Evolutionary conservation across 1,284 basidiomycete genomes (phyloP).

Genomic region (Volvariella volvacea): DNA sequence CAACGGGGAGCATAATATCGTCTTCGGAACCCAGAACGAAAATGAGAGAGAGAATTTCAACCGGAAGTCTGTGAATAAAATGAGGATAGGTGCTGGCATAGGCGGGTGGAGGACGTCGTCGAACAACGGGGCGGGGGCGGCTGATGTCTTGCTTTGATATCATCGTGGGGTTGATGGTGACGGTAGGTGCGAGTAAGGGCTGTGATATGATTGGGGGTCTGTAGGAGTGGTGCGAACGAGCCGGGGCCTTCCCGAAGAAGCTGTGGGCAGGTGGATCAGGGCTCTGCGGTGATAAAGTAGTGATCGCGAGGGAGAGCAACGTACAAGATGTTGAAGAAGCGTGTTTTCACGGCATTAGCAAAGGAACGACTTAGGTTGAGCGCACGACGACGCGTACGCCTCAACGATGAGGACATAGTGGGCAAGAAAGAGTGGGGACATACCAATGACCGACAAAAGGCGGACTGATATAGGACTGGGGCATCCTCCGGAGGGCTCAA

Average conservation of each 20-base stretch:
- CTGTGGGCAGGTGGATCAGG: constrained; percentile 7
- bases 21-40: constrained; percentile 53
- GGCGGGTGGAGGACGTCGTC: constrained; percentile 14
- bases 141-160: constrained; percentile 15
- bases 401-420: constrained; percentile 24
- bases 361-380: constrained; percentile 26
- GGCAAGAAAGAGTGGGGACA: constrained; percentile 6
- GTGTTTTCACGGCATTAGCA: constrained; percentile 22
- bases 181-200: constrained; percentile 7
- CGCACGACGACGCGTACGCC: constrained; percentile 21
- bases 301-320: constrained; percentile 7
- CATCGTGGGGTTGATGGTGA: constrained; percentile 8
- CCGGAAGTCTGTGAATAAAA: constrained; percentile 48
- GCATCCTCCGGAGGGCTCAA: neutral
- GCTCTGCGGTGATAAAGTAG: no score
- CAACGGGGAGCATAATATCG: constrained; percentile 47
- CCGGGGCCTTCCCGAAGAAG: constrained; percentile 11
- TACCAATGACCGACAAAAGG: neutral
- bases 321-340: constrained; percentile 19
- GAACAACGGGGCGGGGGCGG: constrained; percentile 24
- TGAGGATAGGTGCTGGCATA: constrained; percentile 10
- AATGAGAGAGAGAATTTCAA: constrained; percentile 54
- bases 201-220: constrained; percentile 7
- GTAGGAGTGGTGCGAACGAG: neutral
- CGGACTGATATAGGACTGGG: neutral